A percentile compares a stretch with the other conserved stretches of the same genome.
phyloP scores from a whole-genome alignment of 2,329 filamentous ascomycete species.

The Calycina marina region DNA sequence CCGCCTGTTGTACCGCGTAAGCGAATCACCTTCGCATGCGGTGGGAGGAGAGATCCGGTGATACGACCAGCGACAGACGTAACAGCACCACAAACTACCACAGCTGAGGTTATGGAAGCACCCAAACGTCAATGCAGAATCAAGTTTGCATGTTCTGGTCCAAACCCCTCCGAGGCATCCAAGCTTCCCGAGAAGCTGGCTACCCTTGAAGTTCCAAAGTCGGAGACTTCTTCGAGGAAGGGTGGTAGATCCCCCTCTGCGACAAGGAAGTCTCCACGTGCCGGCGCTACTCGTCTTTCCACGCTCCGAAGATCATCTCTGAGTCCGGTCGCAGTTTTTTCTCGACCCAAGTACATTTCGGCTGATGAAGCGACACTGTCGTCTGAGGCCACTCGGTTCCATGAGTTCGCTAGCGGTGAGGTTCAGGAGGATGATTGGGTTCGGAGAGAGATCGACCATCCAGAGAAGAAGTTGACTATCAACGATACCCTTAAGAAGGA shows the following conservation, averaged over 20 bases:
- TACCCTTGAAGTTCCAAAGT: constrained; percentile 5
- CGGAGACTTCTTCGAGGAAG: constrained; percentile 9
- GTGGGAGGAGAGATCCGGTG: constrained; percentile 38
- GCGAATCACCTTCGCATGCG: constrained; percentile 82
- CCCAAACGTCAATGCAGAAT: constrained; percentile 45
- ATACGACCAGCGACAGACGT: constrained; percentile 25
- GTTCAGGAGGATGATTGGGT: constrained; percentile 87
- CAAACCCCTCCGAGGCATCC: constrained; percentile 26
- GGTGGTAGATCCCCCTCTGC: constrained; percentile 16
- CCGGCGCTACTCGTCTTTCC: constrained; percentile 6
- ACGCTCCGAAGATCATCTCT: constrained; percentile 24
- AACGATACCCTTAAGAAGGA: constrained; percentile 84
- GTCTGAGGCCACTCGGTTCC: constrained; percentile 51
- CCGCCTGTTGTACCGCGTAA: constrained; percentile 55
- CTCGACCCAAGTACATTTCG: constrained; percentile 22
- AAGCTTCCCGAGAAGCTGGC: constrained; percentile 5
- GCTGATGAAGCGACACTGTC: constrained; percentile 18
- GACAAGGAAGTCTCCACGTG: constrained; percentile 16
- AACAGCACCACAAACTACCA: constrained; percentile 23
- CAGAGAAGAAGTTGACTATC: constrained; percentile 60
- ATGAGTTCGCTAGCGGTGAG: constrained; percentile 80
- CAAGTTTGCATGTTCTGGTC: constrained; percentile 60
- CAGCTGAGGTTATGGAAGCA: constrained; percentile 21
- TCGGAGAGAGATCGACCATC: constrained; percentile 41
- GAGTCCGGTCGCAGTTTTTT: constrained; percentile 25